phyloP scores from a whole-genome alignment of 2,329 filamentous ascomycete genomes.

The Botrytis paeoniae region DNA sequence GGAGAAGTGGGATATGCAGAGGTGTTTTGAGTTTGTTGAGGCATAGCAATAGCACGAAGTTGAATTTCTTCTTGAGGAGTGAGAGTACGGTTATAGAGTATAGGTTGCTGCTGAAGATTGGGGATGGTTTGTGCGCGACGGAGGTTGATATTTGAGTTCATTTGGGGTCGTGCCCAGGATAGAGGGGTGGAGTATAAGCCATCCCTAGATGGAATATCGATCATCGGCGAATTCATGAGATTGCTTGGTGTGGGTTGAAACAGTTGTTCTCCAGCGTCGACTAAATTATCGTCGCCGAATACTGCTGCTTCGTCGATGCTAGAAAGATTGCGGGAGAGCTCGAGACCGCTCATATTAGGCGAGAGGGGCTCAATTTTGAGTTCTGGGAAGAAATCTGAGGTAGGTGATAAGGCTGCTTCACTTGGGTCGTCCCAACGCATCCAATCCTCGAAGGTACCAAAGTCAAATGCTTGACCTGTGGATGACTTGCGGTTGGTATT shows the following conservation, averaged over 20 bases:
- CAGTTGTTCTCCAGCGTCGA: slow-evolving; percentile 28
- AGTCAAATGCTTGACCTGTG: slow-evolving; percentile 29
- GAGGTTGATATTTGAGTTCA: slow-evolving; percentile 11
- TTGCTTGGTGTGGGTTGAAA: slow-evolving; percentile 29
- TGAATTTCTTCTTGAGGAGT: slow-evolving; percentile 38
- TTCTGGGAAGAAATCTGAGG: slow-evolving; percentile 33
- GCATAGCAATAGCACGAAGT: slow-evolving; percentile 62
- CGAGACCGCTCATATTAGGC: slow-evolving; percentile 30
- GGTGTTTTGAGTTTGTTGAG: slow-evolving; percentile 43
- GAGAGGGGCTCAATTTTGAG: slow-evolving; percentile 33
- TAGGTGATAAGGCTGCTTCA: slow-evolving; percentile 33
- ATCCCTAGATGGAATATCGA: slow-evolving; percentile 23
- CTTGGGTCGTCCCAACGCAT: slow-evolving; percentile 36
- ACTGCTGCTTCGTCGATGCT: slow-evolving; percentile 27
- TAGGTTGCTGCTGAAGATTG: slow-evolving; percentile 10
- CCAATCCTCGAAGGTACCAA: slow-evolving; percentile 36
- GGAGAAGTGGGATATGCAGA: slow-evolving; percentile 47
- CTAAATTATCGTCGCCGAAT: slow-evolving; percentile 31
- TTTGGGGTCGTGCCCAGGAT: slow-evolving; percentile 30
- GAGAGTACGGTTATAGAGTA: slow-evolving; percentile 22
- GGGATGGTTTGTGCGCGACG: slow-evolving; percentile 13
- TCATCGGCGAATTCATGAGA: slow-evolving; percentile 18
- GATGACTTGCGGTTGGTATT: slow-evolving; percentile 24
- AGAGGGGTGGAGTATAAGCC: slow-evolving; percentile 34
- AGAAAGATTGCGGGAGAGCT: slow-evolving; percentile 27